Percentiles rank a stretch among this genome's conserved stretches.
Conservation (phyloP, 1,284 basidiomycete species). For the Wallemia hederae region DNA sequence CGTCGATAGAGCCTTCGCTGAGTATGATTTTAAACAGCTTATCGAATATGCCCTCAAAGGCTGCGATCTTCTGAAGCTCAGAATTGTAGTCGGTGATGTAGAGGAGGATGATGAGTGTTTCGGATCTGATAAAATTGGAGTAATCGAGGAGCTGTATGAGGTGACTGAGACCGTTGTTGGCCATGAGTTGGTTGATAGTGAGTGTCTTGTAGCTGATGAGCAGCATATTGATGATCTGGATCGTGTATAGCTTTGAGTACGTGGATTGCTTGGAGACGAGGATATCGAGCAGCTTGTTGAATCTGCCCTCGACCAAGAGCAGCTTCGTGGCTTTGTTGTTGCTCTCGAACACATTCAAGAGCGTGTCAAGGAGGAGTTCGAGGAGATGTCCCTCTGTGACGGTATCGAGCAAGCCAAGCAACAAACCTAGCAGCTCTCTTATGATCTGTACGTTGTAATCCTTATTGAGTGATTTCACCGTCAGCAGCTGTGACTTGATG, state of each 20-base stretch:
- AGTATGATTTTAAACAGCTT: slow-evolving; percentile 68
- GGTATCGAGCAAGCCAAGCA: neutral
- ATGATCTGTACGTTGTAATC: neutral
- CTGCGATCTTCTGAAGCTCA: slow-evolving; percentile 87
- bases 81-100: slow-evolving; percentile 48
- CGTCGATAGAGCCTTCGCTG: slow-evolving; percentile 69
- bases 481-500: neutral
- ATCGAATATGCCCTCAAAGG: slow-evolving; percentile 92
- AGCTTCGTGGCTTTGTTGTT: neutral
- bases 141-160: slow-evolving; percentile 48
- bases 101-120: slow-evolving; percentile 56
- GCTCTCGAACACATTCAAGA: neutral
- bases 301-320: neutral
- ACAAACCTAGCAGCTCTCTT: neutral
- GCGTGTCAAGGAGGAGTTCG: neutral
- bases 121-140: slow-evolving; percentile 39
- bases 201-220: slow-evolving; percentile 50
- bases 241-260: slow-evolving; percentile 58
- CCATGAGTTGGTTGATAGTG: slow-evolving; percentile 65
- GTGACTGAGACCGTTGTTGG: slow-evolving; percentile 34
- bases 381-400: neutral
- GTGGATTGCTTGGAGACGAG: slow-evolving; percentile 45
- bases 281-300: neutral
- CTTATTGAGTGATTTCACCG: neutral
- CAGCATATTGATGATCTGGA: slow-evolving; percentile 55